Conservation (phyloP, 345 rosid species). For the Turnera subulata region DNA sequence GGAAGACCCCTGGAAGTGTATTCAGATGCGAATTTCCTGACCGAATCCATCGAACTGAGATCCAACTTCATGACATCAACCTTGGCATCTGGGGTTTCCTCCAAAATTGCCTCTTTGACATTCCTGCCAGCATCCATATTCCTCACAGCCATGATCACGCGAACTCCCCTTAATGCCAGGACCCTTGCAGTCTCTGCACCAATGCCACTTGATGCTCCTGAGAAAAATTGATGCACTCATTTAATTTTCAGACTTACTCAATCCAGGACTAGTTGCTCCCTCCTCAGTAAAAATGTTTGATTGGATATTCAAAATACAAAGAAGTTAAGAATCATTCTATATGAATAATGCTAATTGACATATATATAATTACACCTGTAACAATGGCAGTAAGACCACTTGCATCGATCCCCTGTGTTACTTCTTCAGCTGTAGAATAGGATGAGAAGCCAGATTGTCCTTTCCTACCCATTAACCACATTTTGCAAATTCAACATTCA, state of each 20-base stretch:
- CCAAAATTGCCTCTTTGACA: constrained; percentile 30
- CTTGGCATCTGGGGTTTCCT: constrained; percentile 15
- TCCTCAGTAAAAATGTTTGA: too few species aligned
- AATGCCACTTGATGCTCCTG: constrained; percentile 41
- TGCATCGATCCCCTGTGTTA: constrained; percentile 43
- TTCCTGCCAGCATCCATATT: constrained; percentile 28
- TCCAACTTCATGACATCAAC: constrained; percentile 36
- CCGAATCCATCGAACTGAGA: constrained; percentile 38
- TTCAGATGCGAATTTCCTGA: constrained; percentile 32
- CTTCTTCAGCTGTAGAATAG: constrained; percentile 39
- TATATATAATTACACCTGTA: constrained; percentile 17
- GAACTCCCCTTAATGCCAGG: constrained; percentile 24
- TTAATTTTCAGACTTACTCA: too few species aligned
- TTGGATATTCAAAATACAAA: too few species aligned
- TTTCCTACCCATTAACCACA: constrained; percentile 23
- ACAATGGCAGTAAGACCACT: constrained; percentile 49
- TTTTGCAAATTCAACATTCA: background rate
- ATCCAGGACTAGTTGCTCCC: too few species aligned
- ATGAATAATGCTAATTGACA: too few species aligned
- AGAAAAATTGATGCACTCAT: background rate
- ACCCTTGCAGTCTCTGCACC: constrained; percentile 38
- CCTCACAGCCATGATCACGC: constrained; percentile 29
- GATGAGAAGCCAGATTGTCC: constrained; percentile 38
- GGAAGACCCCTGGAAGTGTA: constrained; percentile 30
- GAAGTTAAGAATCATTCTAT: too few species aligned